Evolutionary conservation across 2,329 filamentous ascomycete species (phyloP).

Genomic region (Botryotinia convoluta): DNA sequence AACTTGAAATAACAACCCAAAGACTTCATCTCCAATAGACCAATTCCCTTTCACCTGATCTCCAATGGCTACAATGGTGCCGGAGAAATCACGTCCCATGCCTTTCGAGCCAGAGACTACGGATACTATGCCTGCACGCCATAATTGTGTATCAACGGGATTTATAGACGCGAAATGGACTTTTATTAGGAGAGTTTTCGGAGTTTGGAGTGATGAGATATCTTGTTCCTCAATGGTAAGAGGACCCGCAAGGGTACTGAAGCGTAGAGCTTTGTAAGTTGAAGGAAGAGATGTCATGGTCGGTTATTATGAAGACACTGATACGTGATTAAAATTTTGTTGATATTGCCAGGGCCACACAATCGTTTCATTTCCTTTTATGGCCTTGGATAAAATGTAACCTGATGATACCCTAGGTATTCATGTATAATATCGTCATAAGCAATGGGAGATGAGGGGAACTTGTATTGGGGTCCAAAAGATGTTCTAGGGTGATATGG

Average conservation of each 20-base stretch:
- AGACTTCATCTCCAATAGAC: constrained; percentile 40
- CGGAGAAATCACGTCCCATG: constrained; percentile 36
- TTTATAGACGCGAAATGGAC: constrained; percentile 37
- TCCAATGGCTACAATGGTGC: constrained; percentile 39
- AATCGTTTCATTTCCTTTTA: neutral
- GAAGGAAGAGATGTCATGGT: constrained; percentile 14
- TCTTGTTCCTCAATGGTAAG: constrained; percentile 30
- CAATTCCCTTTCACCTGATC: constrained; percentile 35
- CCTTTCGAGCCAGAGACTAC: constrained; percentile 35
- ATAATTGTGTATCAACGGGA: constrained; percentile 36
- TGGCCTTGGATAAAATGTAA: neutral
- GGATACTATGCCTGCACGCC: constrained; percentile 30
- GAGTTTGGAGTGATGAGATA: constrained; percentile 26
- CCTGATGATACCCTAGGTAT: neutral
- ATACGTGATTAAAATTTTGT: neutral
- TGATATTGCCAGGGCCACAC: neutral
- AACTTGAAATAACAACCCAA: constrained; percentile 36
- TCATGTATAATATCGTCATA: neutral
- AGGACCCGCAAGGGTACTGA: constrained; percentile 25
- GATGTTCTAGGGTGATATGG: neutral
- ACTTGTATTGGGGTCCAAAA: neutral
- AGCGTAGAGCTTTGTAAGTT: constrained; percentile 26
- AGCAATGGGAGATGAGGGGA: neutral
- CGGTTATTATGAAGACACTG: neutral
- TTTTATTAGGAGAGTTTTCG: constrained; percentile 33